Base-by-base conservation (phyloP, 331 rosid species). In the Cydonia oblonga region DNA sequence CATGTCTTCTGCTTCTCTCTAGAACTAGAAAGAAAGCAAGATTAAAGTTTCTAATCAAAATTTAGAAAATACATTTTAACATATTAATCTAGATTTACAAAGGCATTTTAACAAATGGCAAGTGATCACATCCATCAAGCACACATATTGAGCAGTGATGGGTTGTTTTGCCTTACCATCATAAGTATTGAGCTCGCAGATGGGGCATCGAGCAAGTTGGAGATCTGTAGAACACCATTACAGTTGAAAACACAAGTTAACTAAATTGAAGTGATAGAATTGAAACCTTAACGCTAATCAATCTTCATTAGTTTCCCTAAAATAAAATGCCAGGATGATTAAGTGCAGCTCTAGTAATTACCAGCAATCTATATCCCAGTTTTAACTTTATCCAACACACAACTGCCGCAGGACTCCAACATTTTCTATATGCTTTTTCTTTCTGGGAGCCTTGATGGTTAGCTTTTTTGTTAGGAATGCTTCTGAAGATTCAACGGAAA, bases 321-420 rank as follows among this genome's bases (percentile, higher is more conserved):
- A 68, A 10, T 25, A 56, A 56, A 32, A 16, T 61, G 6, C 38
- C 9, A 30, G 69, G 38, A 58, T 14, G 22, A 19, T 16, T 28
- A 12, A 68, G 75, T 42, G 46, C 28, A 72, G 15, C 29, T 77
- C 33, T 64, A 76, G 32, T 49, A 49, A 49, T 42, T 81, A 95
- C 98, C 98, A 63, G 97, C 96, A 66, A 95, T 91, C 98, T 97
- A 95, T 82, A 89, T 89, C 81, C 98, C 96, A 61, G 87, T 9
- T 82, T 83, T 89, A 54, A 91, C 80, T 23, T 95, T 87, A 75
- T 79, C 87, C 75, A 95, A 72, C 80, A 89, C 70, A 84, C 90
- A 89, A 78, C 85, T 79, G 68, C 96, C 97, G 20, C 69, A 77
- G 58, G 93, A 72, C 80, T 75, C 76, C 85, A 89, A 72, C 84